Conservation (phyloP, 768 basidiomycete species). For the Rhodotorula kratochvilovae region DNA sequence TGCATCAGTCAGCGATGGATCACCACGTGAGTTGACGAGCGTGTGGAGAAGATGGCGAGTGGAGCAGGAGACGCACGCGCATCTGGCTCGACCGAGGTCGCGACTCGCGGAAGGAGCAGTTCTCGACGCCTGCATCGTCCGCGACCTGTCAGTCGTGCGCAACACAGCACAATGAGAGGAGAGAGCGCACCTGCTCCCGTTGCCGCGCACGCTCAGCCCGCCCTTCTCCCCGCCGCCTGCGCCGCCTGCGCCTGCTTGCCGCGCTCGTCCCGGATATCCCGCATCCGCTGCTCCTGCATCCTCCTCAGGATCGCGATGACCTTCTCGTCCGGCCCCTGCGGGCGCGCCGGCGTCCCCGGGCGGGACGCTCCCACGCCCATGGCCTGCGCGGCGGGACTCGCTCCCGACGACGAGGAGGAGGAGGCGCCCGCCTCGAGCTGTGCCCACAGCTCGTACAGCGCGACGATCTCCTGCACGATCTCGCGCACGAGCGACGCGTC, state of each 20-base stretch:
- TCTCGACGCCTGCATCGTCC: too few species aligned
- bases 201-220: slow-evolving; percentile 13
- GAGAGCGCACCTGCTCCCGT: too few species aligned
- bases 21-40: too few species aligned
- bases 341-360: background rate
- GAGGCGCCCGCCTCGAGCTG: slow-evolving; percentile 49
- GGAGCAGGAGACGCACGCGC: too few species aligned
- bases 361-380: background rate
- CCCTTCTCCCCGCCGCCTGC: slow-evolving; percentile 1
- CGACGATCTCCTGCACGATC: slow-evolving; percentile 84
- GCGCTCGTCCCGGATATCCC: slow-evolving; percentile 49
- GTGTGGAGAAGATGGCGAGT: too few species aligned
- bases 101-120: too few species aligned
- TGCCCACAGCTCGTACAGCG: slow-evolving; percentile 84
- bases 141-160: too few species aligned
- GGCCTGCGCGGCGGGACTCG: background rate
- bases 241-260: background rate
- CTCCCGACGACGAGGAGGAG: background rate
- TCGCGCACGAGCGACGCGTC: slow-evolving; percentile 70
- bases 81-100: too few species aligned
- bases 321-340: slow-evolving; percentile 42
- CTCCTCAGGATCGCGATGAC: slow-evolving; percentile 58
- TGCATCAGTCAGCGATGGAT: too few species aligned
- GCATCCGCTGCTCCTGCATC: slow-evolving; percentile 65
- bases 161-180: too few species aligned